These are phyloP conservation scores for Rhodotorula sphaerocarpa DNA, from an alignment of 768 basidiomycete species.

Conservation along the genomic window DNA sequence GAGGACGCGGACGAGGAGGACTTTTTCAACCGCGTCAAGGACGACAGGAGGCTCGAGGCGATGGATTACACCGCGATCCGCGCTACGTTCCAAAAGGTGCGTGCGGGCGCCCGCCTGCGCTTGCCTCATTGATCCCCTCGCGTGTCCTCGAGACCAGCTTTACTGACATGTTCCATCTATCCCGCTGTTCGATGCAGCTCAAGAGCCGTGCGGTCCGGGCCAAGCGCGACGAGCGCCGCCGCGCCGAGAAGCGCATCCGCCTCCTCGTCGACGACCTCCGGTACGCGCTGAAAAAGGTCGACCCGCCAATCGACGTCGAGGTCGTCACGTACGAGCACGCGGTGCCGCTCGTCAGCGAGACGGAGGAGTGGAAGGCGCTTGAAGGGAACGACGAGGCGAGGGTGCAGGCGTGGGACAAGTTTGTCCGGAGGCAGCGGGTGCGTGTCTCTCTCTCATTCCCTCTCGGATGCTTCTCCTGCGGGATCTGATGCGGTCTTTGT, in stretches of 20 bases:
- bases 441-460: conserved; percentile 6
- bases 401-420: conserved; percentile 74
- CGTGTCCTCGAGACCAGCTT: too few species aligned
- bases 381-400: conserved; percentile 75
- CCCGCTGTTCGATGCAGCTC: conserved; percentile 49
- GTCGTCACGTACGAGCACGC: conserved; percentile 49
- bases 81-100: conserved; percentile 58
- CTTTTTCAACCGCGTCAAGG: conserved; percentile 52
- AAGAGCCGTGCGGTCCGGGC: conserved; percentile 62
- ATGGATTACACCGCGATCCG: conserved; percentile 53
- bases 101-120: too few species aligned
- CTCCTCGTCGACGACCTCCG: conserved; percentile 91
- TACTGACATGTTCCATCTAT: too few species aligned
- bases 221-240: conserved; percentile 74
- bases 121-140: too few species aligned
- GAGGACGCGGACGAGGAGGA: conserved; percentile 39
- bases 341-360: conserved; percentile 63
- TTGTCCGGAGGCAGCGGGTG: conserved; percentile 82
- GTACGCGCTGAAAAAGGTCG: conserved; percentile 83
- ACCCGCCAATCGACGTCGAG: conserved; percentile 68
- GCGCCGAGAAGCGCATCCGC: conserved; percentile 67
- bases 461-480: not conserved
- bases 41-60: conserved; percentile 50
- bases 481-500: conserved; percentile 54
- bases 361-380: conserved; percentile 77